Percentiles rank a stretch among this genome's conserved stretches.
Conservation (phyloP, 2,329 filamentous ascomycete species). For the Colletotrichum echinochloae region DNA sequence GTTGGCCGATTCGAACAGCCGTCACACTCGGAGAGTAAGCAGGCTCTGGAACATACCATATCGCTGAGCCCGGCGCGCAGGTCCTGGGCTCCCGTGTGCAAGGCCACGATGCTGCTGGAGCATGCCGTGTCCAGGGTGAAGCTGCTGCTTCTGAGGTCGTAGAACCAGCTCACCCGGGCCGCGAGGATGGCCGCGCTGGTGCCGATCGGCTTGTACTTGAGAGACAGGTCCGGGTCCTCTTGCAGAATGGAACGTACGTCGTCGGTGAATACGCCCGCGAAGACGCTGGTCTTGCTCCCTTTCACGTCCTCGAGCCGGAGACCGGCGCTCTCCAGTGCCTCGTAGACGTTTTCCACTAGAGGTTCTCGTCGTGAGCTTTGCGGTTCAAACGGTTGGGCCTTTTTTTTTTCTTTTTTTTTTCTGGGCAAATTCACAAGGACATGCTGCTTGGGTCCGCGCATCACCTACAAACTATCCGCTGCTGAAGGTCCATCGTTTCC, state of each 20-base stretch:
- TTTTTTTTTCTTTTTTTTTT: background rate
- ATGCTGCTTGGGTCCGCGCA: background rate
- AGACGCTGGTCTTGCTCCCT: conserved; percentile 58
- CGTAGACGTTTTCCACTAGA: conserved; percentile 47
- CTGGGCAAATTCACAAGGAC: background rate
- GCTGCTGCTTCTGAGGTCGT: conserved; percentile 47
- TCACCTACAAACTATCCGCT: background rate
- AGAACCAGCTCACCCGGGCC: conserved; percentile 40
- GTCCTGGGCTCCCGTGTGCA: conserved; percentile 49
- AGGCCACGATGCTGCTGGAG: conserved; percentile 47
- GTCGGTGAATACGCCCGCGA: conserved; percentile 62
- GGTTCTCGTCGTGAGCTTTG: conserved; percentile 41
- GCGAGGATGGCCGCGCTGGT: conserved; percentile 43
- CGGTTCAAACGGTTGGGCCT: too few species aligned
- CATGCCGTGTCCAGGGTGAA: conserved; percentile 52
- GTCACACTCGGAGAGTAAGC: background rate
- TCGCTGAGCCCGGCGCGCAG: conserved; percentile 48
- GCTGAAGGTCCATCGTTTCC: conserved; percentile 40
- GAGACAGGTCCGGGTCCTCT: conserved; percentile 61
- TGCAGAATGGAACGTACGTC: background rate
- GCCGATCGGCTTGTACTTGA: conserved; percentile 46
- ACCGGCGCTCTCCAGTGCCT: conserved; percentile 51
- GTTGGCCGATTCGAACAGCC: background rate
- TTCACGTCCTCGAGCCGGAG: conserved; percentile 45
- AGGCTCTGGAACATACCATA: conserved; percentile 24